Conservation (phyloP, 2,329 filamentous ascomycete genomes). For the Blastomyces emzantsi region DNA sequence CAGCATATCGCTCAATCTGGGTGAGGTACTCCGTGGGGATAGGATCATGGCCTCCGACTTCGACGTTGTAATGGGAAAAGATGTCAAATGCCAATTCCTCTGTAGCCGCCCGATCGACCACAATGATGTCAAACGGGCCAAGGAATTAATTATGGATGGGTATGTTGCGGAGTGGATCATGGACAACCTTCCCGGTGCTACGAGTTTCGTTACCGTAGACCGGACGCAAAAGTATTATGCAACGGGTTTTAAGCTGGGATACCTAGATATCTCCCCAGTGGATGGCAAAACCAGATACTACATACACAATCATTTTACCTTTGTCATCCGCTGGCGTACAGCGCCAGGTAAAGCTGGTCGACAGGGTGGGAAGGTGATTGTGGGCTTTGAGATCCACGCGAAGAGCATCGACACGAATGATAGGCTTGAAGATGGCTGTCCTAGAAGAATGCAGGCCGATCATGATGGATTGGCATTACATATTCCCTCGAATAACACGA, state of each 20-base stretch:
- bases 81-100: constrained; percentile 62
- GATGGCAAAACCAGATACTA: constrained; percentile 58
- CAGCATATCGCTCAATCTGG: constrained; percentile 71
- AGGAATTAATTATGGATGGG: constrained; percentile 63
- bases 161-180: constrained; percentile 93
- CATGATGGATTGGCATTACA: constrained; percentile 57
- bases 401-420: constrained; percentile 64
- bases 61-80: constrained; percentile 66
- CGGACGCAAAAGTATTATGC: constrained; percentile 81
- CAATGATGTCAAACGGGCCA: constrained; percentile 57
- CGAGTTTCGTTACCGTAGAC: constrained; percentile 78
- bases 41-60: constrained; percentile 79
- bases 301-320: constrained; percentile 80
- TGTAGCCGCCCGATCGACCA: constrained; percentile 60
- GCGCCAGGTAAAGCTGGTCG: constrained; percentile 61
- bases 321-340: constrained; percentile 68
- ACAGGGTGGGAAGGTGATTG: constrained; percentile 66
- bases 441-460: constrained; percentile 54
- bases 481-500: constrained; percentile 54
- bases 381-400: constrained; percentile 83
- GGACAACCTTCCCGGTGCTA: constrained; percentile 81
- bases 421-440: constrained; percentile 58
- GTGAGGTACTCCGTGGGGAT: constrained; percentile 79
- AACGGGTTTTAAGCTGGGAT: constrained; percentile 80
- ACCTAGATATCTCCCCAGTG: constrained; percentile 54